Percentiles rank a stretch among this genome's conserved stretches.
These are phyloP conservation scores for Coprinopsis marcescibilis DNA, from an alignment of 768 basidiomycete genomes.

Conservation along the genomic window DNA sequence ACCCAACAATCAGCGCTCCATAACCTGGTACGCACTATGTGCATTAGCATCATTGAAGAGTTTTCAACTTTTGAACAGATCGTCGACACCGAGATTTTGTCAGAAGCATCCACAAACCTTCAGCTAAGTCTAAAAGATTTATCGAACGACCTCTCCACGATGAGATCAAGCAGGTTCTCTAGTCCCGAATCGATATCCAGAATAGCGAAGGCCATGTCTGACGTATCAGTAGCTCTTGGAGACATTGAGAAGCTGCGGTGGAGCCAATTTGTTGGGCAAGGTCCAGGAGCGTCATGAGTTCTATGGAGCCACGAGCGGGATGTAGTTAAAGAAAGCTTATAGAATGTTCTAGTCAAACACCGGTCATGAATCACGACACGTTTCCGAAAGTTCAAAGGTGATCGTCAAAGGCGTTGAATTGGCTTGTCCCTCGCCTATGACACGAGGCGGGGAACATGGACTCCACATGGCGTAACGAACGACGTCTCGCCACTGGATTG, in stretches of 20 bases:
- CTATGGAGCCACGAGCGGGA: no score
- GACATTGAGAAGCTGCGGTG: constrained; percentile 49
- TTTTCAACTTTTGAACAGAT: no score
- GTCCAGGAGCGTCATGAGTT: not conserved
- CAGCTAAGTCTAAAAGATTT: constrained; percentile 47
- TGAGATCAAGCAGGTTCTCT: constrained; percentile 32
- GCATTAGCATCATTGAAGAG: no score
- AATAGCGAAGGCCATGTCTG: constrained; percentile 65
- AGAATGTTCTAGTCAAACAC: no score
- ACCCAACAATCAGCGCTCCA: no score
- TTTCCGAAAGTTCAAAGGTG: no score
- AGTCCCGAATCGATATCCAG: constrained; percentile 48
- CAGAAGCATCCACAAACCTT: constrained; percentile 32
- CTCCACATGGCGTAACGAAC: constrained; percentile 3
- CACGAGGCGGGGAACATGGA: constrained; percentile 1
- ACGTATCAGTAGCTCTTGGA: constrained; percentile 55
- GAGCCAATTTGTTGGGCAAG: not conserved
- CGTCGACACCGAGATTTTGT: constrained; percentile 1
- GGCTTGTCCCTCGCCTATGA: not conserved
- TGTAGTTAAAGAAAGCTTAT: no score
- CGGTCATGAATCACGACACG: no score
- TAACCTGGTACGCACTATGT: no score
- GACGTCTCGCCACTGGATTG: not conserved
- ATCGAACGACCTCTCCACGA: constrained; percentile 41
- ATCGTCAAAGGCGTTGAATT: no score